phyloP scores from a whole-genome alignment of 2,329 filamentous ascomycete genomes.

The Verticillium albo-atrum region DNA sequence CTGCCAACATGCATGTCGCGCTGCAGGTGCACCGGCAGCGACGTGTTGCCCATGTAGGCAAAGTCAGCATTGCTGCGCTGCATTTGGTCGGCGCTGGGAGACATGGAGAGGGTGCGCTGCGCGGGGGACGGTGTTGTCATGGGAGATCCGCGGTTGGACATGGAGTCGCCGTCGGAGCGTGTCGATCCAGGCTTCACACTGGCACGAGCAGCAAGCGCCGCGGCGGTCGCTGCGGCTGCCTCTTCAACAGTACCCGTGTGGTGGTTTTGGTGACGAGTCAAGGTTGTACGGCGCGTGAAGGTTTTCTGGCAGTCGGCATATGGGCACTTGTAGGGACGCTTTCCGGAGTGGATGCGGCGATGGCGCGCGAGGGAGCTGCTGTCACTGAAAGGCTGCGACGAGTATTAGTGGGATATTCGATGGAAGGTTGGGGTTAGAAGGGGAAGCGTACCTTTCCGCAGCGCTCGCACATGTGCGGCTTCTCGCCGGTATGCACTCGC shows the following conservation, averaged over 20 bases:
- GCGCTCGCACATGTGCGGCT: slow-evolving; percentile 95
- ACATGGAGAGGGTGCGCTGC: slow-evolving; percentile 75
- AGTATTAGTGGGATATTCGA: slow-evolving; percentile 15
- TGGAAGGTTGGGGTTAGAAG: slow-evolving; percentile 6
- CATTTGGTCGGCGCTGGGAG: slow-evolving; percentile 66
- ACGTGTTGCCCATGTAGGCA: slow-evolving; percentile 71
- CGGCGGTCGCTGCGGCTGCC: slow-evolving; percentile 82
- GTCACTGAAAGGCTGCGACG: slow-evolving; percentile 86
- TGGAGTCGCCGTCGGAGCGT: slow-evolving; percentile 66
- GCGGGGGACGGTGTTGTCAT: slow-evolving; percentile 77
- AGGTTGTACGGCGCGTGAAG: slow-evolving; percentile 89
- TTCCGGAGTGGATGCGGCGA: slow-evolving; percentile 90
- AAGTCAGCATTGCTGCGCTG: slow-evolving; percentile 63
- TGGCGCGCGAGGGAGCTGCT: slow-evolving; percentile 92
- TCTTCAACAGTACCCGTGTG: slow-evolving; percentile 95
- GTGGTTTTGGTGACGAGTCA: slow-evolving; percentile 93
- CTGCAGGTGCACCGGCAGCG: slow-evolving; percentile 79
- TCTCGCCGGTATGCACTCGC: slow-evolving; percentile 95
- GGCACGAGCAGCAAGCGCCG: slow-evolving; percentile 63
- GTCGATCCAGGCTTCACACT: slow-evolving; percentile 37
- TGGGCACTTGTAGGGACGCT: slow-evolving; percentile 94
- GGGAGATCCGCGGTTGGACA: slow-evolving; percentile 68
- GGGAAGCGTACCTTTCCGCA: slow-evolving; percentile 74
- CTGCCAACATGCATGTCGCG: slow-evolving; percentile 67
- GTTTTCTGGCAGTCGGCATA: slow-evolving; percentile 98